Conservation (phyloP, 345 rosid species). For the Leavenworthia alabamica region DNA sequence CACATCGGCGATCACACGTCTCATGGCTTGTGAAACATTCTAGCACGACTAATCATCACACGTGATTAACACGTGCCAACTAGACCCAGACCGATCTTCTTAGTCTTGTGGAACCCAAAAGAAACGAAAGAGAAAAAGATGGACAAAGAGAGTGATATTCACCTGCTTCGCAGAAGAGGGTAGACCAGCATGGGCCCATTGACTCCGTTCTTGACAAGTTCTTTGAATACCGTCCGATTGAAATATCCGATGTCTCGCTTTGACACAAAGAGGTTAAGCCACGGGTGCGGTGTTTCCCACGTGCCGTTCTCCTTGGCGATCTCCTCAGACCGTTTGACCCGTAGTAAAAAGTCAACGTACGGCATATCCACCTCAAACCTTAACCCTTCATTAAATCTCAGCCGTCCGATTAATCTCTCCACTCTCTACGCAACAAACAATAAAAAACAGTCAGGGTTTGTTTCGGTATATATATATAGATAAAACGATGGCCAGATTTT, state of each 20-base stretch:
- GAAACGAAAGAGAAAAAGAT: neutral
- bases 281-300: slow-evolving; percentile 94
- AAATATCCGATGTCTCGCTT: slow-evolving; percentile 47
- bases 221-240: slow-evolving; percentile 63
- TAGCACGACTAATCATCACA: slow-evolving; percentile 18
- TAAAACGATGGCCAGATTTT: slow-evolving; percentile 40
- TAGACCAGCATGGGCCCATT: slow-evolving; percentile 90
- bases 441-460: slow-evolving; percentile 23
- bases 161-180: slow-evolving; percentile 85
- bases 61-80: slow-evolving; percentile 33
- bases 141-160: slow-evolving; percentile 6
- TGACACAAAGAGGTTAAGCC: slow-evolving; percentile 83
- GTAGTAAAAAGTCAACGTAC: slow-evolving; percentile 65
- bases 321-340: slow-evolving; percentile 61
- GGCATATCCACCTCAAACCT: slow-evolving; percentile 52
- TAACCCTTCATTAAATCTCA: slow-evolving; percentile 42
- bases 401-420: slow-evolving; percentile 43
- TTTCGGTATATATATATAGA: slow-evolving; percentile 18
- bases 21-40: neutral
- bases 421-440: slow-evolving; percentile 33
- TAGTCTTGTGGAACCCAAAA: slow-evolving; percentile 7
- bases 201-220: slow-evolving; percentile 57
- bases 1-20: slow-evolving; percentile 1
- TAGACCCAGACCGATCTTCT: slow-evolving; percentile 6
- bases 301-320: slow-evolving; percentile 53